Conservation (phyloP, 78 protist species). For the Anaeramoeba flamelloides region DNA sequence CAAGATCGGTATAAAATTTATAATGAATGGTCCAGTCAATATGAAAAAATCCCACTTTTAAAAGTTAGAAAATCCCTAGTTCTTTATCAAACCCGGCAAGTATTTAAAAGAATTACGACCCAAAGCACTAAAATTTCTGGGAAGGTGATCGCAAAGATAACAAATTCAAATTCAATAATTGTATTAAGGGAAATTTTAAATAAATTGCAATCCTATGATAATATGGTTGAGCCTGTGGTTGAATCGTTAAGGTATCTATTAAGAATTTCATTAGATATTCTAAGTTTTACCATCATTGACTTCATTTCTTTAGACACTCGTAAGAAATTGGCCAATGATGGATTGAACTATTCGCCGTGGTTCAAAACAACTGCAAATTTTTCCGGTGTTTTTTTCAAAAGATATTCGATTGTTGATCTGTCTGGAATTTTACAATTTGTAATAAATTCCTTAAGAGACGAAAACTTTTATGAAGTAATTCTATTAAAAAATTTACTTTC, state of each 20-base stretch:
- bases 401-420: not conserved
- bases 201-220: not conserved
- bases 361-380: not conserved
- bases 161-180: not conserved
- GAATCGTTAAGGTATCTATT: not conserved
- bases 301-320: not conserved
- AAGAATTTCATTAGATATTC: not conserved
- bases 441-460: not conserved
- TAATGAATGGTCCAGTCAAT: not conserved
- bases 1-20: not conserved
- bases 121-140: not conserved
- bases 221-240: not conserved
- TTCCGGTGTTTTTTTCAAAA: slow-evolving; percentile 1
- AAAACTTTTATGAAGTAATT: not conserved
- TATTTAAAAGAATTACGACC: not conserved
- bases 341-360: not conserved
- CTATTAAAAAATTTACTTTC: not conserved
- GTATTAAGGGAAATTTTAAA: not conserved
- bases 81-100: not conserved
- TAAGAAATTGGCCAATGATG: not conserved
- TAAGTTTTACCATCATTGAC: not conserved
- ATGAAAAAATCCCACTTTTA: not conserved
- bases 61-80: not conserved
- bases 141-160: not conserved
- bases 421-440: not conserved